Evolutionary conservation across 1,284 basidiomycete species (phyloP).

Genomic region (Moesziomyces globuligerus): DNA sequence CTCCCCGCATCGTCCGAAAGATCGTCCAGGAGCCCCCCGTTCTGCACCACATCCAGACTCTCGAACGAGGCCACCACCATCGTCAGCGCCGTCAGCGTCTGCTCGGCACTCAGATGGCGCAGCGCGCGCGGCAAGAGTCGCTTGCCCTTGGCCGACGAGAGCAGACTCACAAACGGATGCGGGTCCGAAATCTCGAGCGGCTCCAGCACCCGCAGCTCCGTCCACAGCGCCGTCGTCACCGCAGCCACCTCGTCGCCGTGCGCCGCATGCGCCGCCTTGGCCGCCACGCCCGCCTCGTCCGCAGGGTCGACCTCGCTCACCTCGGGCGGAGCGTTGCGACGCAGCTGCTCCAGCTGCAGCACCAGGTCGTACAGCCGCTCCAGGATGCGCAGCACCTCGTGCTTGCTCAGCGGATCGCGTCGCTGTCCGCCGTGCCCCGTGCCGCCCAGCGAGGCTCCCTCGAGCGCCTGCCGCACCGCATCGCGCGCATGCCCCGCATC

Average conservation of each 20-base stretch:
- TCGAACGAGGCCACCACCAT: constrained; percentile 92
- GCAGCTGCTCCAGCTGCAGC: constrained; percentile 84
- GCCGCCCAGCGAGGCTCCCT: constrained; percentile 55
- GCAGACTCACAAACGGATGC: constrained; percentile 94
- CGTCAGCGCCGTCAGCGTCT: constrained; percentile 86
- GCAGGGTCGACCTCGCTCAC: constrained; percentile 67
- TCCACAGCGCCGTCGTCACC: constrained; percentile 74
- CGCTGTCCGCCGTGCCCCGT: constrained; percentile 71
- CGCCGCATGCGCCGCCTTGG: constrained; percentile 21
- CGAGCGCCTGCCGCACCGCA: constrained; percentile 59
- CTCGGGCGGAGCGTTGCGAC: constrained; percentile 77
- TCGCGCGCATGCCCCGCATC: constrained; percentile 45
- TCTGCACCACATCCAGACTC: constrained; percentile 76
- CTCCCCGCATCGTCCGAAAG: constrained; percentile 25
- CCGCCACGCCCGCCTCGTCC: constrained; percentile 43
- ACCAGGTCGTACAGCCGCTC: constrained; percentile 88
- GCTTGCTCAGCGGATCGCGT: constrained; percentile 74
- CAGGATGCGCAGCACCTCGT: constrained; percentile 81
- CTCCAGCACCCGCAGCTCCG: constrained; percentile 83
- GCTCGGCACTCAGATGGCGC: constrained; percentile 82
- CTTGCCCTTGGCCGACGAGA: constrained; percentile 91
- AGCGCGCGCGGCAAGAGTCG: constrained; percentile 87
- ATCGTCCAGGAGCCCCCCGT: constrained; percentile 37
- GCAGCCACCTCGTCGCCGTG: constrained; percentile 47
- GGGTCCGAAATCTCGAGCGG: constrained; percentile 94